Evolutionary conservation across 2,329 filamentous ascomycete genomes (phyloP).

Genomic region (Hymenoscyphus fraxineus): DNA sequence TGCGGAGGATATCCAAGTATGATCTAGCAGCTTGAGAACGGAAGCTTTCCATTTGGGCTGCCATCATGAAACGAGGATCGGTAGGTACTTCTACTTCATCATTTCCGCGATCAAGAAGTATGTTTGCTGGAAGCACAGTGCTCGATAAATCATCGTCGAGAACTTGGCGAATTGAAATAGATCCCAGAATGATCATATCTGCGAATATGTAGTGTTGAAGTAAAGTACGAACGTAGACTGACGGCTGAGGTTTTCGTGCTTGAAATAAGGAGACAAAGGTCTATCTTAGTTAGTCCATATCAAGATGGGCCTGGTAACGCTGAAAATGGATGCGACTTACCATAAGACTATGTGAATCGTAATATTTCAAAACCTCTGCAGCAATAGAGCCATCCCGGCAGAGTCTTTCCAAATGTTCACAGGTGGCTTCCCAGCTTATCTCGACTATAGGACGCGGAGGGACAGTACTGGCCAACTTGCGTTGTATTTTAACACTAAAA

Average conservation of each 20-base stretch:
- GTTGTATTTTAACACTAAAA: conserved; percentile 86
- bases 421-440: conserved; percentile 67
- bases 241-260: conserved; percentile 74
- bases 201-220: conserved; percentile 73
- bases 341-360: conserved; percentile 65
- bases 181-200: conserved; percentile 65
- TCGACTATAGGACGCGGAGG: conserved; percentile 87
- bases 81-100: conserved; percentile 72
- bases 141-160: conserved; percentile 79
- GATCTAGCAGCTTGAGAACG: conserved; percentile 60
- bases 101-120: conserved; percentile 68
- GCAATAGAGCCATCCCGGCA: conserved; percentile 69
- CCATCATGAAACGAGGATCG: conserved; percentile 70
- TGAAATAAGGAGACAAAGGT: conserved; percentile 73
- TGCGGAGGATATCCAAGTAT: conserved; percentile 79
- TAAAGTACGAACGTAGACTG: conserved; percentile 77
- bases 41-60: conserved; percentile 69
- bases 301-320: conserved; percentile 10
- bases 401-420: conserved; percentile 64
- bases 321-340: conserved; percentile 42
- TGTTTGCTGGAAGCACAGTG: conserved; percentile 67
- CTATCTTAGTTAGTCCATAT: conserved; percentile 38
- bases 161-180: conserved; percentile 67
- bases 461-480: conserved; percentile 88
- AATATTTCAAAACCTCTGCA: conserved; percentile 63